Evolutionary conservation across 257 asterid species (phyloP), one percentile per base, ranked within the genome.

Genomic region (Cinchona pubescens): DNA sequence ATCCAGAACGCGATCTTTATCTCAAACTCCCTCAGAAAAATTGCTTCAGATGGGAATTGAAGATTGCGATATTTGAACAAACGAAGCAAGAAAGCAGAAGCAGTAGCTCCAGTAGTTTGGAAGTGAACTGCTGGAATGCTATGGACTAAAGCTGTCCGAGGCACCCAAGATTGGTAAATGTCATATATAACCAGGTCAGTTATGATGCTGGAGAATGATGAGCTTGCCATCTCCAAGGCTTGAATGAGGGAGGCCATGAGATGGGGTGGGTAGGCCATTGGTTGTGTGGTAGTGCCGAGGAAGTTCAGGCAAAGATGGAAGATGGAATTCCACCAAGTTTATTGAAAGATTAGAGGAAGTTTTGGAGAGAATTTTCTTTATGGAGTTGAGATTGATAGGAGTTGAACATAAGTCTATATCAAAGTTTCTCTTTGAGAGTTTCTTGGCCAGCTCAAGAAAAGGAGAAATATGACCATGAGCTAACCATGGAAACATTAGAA

Each of bases 391-490:
- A 55, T 83, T 85, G 32, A 86, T 79, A 0, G 86, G 73, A 5
- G 91, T 81, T 40, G 94, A 89, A 79, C 90, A 85, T 19, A 89
- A 38, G 68, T 81, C 67, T 69, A 83, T 29, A 35, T 23, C 58
- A 70, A 86, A 85, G 75, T 81, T 81, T 80, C 35, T 78, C 3
- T 76, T 27, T 62, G 89, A 55, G 61, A 90, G 90, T 13, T 56
- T 71, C 75, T 86, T 88, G 69, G 91, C 86, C 30, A 87, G 85
- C 64, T 89, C 90, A 16, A 84, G 78, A 51, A 68, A 84, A 27
- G 90, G 87, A 16, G 27, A 51, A 69, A 82, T 76, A 69, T 84
- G 90, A 30, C 90, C 87, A 78, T 84, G 85, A 72, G 87, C 90
- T 32, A 86, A 61, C 88, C 88, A 84, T 81, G 90, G 88, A 73